Percentiles rank a stretch among this genome's conserved stretches.
Conservation (phyloP, 1,284 basidiomycete genomes). For the Marasmius sp. region DNA sequence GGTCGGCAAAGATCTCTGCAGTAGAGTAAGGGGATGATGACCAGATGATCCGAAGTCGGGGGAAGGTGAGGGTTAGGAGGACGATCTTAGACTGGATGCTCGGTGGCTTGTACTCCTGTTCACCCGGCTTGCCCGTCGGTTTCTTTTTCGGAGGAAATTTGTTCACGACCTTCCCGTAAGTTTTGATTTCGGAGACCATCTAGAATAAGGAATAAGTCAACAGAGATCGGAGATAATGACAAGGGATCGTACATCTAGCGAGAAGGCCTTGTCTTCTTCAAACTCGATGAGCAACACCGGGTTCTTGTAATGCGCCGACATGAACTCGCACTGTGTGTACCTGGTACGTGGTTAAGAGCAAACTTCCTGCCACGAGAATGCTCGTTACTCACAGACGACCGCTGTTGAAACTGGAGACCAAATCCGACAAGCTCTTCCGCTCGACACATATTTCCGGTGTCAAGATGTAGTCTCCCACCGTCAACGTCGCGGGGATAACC, state of each 20-base stretch:
- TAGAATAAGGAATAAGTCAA: slow-evolving; percentile 21
- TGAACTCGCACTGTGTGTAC: slow-evolving; percentile 95
- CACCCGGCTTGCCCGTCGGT: slow-evolving; percentile 30
- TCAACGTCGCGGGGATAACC: slow-evolving; percentile 88
- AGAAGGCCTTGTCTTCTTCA: slow-evolving; percentile 95
- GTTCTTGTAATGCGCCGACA: slow-evolving; percentile 95
- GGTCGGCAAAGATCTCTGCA: slow-evolving; percentile 89
- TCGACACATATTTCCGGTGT: slow-evolving; percentile 96
- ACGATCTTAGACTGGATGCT: slow-evolving; percentile 89
- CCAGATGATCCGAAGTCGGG: slow-evolving; percentile 93
- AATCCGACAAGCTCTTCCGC: slow-evolving; percentile 90
- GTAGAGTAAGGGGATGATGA: slow-evolving; percentile 94
- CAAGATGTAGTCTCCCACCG: slow-evolving; percentile 95
- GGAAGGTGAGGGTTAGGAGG: slow-evolving; percentile 87
- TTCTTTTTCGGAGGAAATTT: slow-evolving; percentile 59
- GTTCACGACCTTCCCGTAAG: slow-evolving; percentile 58
- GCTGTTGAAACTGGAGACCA: slow-evolving; percentile 90
- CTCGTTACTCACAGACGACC: slow-evolving; percentile 77
- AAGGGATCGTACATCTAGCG: slow-evolving; percentile 65
- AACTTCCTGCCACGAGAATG: no score
- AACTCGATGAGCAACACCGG: slow-evolving; percentile 98
- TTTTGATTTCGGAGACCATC: slow-evolving; percentile 62
- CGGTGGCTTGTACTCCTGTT: slow-evolving; percentile 39
- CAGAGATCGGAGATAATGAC: not conserved
- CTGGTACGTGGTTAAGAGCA: slow-evolving; percentile 38